A percentile compares a stretch with the other conserved stretches of the same genome.
These are phyloP conservation scores for Arctium lappa DNA, from an alignment of 129 eudicot genomes.

Conservation along the genomic window DNA sequence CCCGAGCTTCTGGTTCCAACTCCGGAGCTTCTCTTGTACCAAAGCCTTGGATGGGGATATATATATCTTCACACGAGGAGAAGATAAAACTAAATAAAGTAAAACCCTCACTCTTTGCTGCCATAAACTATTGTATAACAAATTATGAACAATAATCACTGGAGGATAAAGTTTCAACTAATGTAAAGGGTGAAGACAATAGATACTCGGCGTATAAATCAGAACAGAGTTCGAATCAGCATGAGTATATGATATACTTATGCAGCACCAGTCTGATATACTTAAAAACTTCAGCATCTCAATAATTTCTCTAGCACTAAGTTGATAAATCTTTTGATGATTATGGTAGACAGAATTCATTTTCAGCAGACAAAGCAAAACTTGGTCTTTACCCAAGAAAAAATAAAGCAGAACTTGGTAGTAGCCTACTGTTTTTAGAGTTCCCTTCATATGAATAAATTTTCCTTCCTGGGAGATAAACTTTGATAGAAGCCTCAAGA, in stretches of 20 bases:
- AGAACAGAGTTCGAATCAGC: conserved; percentile 11
- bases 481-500: conserved; percentile 89
- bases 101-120: conserved; percentile 5
- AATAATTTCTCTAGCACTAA: background rate
- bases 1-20: conserved; percentile 86
- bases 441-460: conserved; percentile 71
- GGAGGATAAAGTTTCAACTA: conserved; percentile 4
- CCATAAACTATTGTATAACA: conserved; percentile 3
- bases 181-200: conserved; percentile 14
- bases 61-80: conserved; percentile 56
- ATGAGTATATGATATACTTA: background rate
- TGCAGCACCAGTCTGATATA: conserved; percentile 2
- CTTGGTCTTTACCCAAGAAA: conserved; percentile 18
- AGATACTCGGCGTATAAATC: conserved; percentile 15
- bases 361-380: conserved; percentile 20
- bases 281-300: conserved; percentile 4
- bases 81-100: conserved; percentile 11
- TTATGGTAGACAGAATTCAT: conserved; percentile 1
- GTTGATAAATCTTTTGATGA: conserved; percentile 7
- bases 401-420: conserved; percentile 12
- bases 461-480: conserved; percentile 68
- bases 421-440: conserved; percentile 78
- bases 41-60: conserved; percentile 99
- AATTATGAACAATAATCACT: conserved; percentile 1
- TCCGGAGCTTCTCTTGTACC: conserved; percentile 96